These are phyloP conservation scores for Crithidia brevicula DNA, from an alignment of 208 protist genomes.

Conservation along the genomic window DNA sequence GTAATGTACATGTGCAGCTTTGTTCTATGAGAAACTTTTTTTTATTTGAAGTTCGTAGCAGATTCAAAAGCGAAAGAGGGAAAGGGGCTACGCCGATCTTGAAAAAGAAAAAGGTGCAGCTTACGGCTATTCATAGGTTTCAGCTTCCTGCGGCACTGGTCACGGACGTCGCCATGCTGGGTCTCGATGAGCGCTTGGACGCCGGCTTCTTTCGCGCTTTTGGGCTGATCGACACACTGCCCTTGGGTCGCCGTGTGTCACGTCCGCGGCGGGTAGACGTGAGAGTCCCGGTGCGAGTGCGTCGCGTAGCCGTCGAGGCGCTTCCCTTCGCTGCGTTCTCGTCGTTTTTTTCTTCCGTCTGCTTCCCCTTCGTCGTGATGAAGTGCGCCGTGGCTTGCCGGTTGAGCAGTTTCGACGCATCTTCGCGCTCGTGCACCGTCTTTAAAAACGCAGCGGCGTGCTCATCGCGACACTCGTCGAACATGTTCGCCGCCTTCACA, in stretches of 20 bases:
- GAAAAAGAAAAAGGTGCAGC: not conserved
- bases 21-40: too few species aligned
- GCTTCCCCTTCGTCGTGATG: slow-evolving; percentile 22
- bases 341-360: too few species aligned
- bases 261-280: not conserved
- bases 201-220: not conserved
- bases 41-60: too few species aligned
- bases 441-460: slow-evolving; percentile 30
- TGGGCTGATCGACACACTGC: not conserved
- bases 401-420: slow-evolving; percentile 4
- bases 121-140: not conserved
- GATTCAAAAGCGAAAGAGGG: not conserved
- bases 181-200: not conserved
- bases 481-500: slow-evolving; percentile 76
- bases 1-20: too few species aligned
- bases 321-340: not conserved
- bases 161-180: not conserved
- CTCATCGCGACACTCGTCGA: slow-evolving; percentile 66
- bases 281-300: not conserved
- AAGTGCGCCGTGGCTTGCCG: slow-evolving; percentile 26
- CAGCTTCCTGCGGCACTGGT: not conserved
- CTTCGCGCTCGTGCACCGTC: slow-evolving; percentile 5
- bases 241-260: not conserved
- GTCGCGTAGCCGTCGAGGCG: not conserved
- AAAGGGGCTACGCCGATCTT: not conserved